These are phyloP conservation scores for Immersiporthe knoxdaviesiana DNA, from an alignment of 2,329 filamentous ascomycete species.

Conservation along the genomic window DNA sequence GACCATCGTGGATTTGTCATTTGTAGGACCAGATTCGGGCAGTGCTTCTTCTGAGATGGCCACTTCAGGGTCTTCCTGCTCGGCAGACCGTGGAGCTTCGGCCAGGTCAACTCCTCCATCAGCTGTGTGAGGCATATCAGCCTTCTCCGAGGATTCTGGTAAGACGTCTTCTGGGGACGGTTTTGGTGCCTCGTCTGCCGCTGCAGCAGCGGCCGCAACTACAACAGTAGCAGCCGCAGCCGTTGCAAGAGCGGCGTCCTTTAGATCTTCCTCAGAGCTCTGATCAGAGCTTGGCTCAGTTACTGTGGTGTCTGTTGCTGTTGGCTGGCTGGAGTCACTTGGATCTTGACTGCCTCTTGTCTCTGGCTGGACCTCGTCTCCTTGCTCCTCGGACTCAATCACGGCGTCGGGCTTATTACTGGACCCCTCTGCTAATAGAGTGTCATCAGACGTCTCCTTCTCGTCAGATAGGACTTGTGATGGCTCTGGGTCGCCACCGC, in stretches of 20 bases:
- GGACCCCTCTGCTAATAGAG: background rate
- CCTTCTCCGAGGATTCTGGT: background rate
- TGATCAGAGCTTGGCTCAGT: background rate
- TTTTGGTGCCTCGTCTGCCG: conserved; percentile 6
- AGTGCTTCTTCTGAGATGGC: conserved; percentile 28
- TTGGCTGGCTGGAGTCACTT: background rate
- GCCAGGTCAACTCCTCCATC: conserved; percentile 10
- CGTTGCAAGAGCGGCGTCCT: conserved; percentile 5
- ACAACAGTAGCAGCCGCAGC: conserved; percentile 7
- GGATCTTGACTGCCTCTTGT: background rate
- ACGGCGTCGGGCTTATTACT: background rate
- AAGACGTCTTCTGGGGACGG: background rate
- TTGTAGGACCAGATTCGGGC: conserved; percentile 31
- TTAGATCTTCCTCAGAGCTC: background rate
- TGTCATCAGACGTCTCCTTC: background rate
- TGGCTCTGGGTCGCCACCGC: background rate
- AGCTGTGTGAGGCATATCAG: conserved; percentile 9
- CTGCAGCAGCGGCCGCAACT: conserved; percentile 13
- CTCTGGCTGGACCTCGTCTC: background rate
- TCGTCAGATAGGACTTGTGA: background rate
- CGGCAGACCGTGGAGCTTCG: conserved; percentile 10
- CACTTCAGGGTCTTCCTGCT: conserved; percentile 4
- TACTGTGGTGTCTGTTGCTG: background rate
- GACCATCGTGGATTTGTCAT: conserved; percentile 20
- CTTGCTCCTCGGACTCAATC: background rate